Evolutionary conservation across 179 eudicot genomes (phyloP).

Genomic region (Sideroxylon spinosum): DNA sequence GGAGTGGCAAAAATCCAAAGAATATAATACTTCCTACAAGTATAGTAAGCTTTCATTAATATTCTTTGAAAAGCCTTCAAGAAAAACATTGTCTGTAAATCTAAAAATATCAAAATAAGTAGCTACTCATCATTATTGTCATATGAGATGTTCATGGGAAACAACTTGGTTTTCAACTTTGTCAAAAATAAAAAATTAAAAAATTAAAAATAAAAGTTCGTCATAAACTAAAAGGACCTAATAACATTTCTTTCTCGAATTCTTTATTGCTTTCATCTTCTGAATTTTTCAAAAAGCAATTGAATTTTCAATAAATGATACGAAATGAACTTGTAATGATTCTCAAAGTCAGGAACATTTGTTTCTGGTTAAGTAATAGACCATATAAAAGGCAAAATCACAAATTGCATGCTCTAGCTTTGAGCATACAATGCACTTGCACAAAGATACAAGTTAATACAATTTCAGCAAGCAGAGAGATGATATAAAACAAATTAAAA

Average conservation of each 20-base stretch:
- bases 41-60: not conserved
- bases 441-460: not conserved
- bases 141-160: not conserved
- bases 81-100: not conserved
- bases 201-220: not conserved
- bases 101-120: not conserved
- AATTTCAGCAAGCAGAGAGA: not conserved
- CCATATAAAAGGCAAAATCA: not conserved
- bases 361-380: not conserved
- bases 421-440: not conserved
- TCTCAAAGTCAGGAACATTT: not conserved
- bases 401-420: not conserved
- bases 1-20: conserved; percentile 6
- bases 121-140: not conserved
- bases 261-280: not conserved
- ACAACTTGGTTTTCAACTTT: not conserved
- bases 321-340: not conserved
- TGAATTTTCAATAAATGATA: not conserved
- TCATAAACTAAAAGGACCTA: not conserved
- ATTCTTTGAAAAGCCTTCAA: not conserved
- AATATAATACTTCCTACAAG: not conserved
- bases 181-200: not conserved
- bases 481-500: not conserved
- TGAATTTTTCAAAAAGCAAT: not conserved
- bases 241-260: not conserved